Evolutionary conservation across 2,329 filamentous ascomycete species (phyloP).

Genomic region (Botrytis byssoidea): DNA sequence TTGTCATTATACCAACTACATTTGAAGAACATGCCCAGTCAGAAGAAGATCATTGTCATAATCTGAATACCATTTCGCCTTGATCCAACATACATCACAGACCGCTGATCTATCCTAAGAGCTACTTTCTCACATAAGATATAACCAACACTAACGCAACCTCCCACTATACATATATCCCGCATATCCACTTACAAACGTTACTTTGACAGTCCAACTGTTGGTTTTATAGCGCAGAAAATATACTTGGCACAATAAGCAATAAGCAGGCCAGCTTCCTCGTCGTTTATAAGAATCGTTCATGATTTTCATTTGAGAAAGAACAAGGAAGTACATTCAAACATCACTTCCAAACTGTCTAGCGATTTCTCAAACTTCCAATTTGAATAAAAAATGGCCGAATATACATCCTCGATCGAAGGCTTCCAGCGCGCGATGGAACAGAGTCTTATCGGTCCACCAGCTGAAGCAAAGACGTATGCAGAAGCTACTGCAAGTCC

Average conservation of each 20-base stretch:
- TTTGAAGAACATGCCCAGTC: background rate
- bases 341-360: background rate
- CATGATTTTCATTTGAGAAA: background rate
- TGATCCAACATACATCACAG: background rate
- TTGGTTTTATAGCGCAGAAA: background rate
- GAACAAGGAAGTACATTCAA: background rate
- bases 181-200: background rate
- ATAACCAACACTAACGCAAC: background rate
- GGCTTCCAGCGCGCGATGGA: conserved; percentile 12
- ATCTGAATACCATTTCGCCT: background rate
- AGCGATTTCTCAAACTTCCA: background rate
- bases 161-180: background rate
- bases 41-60: background rate
- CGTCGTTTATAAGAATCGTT: background rate
- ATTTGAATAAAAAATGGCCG: background rate
- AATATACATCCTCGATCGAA: background rate
- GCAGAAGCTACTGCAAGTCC: background rate
- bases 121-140: background rate
- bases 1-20: background rate
- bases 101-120: background rate
- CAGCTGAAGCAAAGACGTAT: background rate
- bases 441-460: background rate
- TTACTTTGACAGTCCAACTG: background rate
- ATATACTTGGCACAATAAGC: background rate
- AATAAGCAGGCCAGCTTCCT: background rate